These are phyloP conservation scores for Dichomitus squalens DNA, from an alignment of 1,284 basidiomycete genomes.

Conservation along the genomic window DNA sequence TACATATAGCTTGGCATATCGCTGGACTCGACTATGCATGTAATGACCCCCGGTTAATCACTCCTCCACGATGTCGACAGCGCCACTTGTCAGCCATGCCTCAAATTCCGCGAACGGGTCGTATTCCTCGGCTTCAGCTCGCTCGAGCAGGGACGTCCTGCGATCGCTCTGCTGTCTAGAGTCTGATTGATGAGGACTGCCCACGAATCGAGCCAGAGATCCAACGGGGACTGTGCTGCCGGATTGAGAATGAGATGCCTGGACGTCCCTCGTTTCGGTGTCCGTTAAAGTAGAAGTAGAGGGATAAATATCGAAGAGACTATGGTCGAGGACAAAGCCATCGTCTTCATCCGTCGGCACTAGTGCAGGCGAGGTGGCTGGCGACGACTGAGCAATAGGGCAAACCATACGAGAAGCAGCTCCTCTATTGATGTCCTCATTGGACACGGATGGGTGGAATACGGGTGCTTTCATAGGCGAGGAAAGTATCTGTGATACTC, in stretches of 20 bases:
- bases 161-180: neutral
- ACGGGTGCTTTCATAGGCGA: slow-evolving; percentile 12
- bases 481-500: neutral
- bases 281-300: slow-evolving; percentile 23
- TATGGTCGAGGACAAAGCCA: slow-evolving; percentile 37
- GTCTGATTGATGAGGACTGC: neutral
- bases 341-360: slow-evolving; percentile 26
- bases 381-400: neutral
- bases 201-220: neutral
- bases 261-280: neutral
- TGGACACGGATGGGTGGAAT: slow-evolving; percentile 12
- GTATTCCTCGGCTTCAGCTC: slow-evolving; percentile 13
- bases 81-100: slow-evolving; percentile 48
- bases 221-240: neutral
- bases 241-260: neutral
- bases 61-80: slow-evolving; percentile 38
- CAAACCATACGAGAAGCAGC: neutral
- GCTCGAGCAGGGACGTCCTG: too few relatives aligned
- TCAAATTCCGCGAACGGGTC: slow-evolving; percentile 51
- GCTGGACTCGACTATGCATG: neutral
- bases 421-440: slow-evolving; percentile 3
- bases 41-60: slow-evolving; percentile 16
- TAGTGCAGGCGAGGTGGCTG: slow-evolving; percentile 6
- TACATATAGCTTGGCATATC: slow-evolving; percentile 1
- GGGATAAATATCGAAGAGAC: slow-evolving; percentile 34